These are phyloP conservation scores for Hymenoscyphus scutula DNA, from an alignment of 2,329 filamentous ascomycete genomes.

Conservation along the genomic window DNA sequence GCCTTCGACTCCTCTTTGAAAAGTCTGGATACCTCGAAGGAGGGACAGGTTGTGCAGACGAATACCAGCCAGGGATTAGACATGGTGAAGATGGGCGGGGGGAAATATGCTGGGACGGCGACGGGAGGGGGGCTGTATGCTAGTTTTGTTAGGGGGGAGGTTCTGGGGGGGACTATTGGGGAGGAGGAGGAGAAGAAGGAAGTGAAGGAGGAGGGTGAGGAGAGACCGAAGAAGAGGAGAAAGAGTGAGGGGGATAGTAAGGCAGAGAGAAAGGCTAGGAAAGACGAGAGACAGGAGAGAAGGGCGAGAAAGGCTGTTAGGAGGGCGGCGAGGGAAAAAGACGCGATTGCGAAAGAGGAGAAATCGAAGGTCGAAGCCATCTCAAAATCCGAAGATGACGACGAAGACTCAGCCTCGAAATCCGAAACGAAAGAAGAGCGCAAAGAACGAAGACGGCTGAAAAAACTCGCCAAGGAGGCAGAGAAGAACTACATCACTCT, in stretches of 20 bases:
- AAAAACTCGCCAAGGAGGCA: conserved; percentile 31
- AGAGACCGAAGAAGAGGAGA: conserved; percentile 35
- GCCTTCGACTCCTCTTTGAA: conserved; percentile 91
- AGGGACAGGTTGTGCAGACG: conserved; percentile 56
- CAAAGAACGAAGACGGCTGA: conserved; percentile 39
- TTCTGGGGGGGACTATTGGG: conserved; percentile 67
- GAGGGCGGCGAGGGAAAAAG: conserved; percentile 29
- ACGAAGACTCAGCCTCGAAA: conserved; percentile 24
- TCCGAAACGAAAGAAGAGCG: conserved; percentile 39
- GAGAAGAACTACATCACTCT: conserved; percentile 20
- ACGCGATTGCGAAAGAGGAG: neutral
- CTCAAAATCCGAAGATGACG: conserved; percentile 16
- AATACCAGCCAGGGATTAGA: conserved; percentile 54
- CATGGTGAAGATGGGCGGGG: conserved; percentile 52
- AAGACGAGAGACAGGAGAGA: conserved; percentile 37
- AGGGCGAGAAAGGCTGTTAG: conserved; percentile 41
- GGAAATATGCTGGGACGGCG: conserved; percentile 55
- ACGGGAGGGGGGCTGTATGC: conserved; percentile 61
- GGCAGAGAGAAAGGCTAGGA: conserved; percentile 31
- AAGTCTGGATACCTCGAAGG: conserved; percentile 64
- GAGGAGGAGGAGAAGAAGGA: conserved; percentile 25
- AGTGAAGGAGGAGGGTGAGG: conserved; percentile 34
- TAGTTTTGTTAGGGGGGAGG: conserved; percentile 80
- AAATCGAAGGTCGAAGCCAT: conserved; percentile 23
- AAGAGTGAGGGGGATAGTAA: conserved; percentile 35